Base-by-base conservation (phyloP, 2,329 filamentous ascomycete species). In the Colletotrichum endophyticum region DNA sequence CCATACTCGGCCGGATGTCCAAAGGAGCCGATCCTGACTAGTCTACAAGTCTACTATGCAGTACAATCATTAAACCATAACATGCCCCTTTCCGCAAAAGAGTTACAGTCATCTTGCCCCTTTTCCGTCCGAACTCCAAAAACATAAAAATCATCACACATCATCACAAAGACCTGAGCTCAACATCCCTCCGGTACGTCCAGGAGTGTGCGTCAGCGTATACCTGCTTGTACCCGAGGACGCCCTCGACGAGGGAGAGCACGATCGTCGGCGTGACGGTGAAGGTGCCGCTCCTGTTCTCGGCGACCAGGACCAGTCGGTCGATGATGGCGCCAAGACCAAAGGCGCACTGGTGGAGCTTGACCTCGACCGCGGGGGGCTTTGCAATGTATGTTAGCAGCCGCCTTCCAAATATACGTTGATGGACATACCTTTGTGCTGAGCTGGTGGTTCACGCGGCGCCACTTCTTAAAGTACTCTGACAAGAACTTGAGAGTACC, bases 401-500 rank as follows among this genome's bases (percentile, higher is more conserved):
- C 13, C 7, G 22, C n/a, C n/a, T 12, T 19, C 12, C 34, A 30
- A 22, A 57, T 36, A 36, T 36, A 36, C 15, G 34, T 36, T 59
- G 15, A 62, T 11, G 28, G 3, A 36, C 12, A 28, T 39, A 86
- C 85, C 76, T 82, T 84, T 36, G 82, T 80, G 13, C 79, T 81
- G 30, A 85, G 80, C 9, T 84, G 82, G 63, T 86, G 83, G 70
- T 90, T 89, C 11, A 84, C 81, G 56, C 85, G 84, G 62, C 85
- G 87, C 88, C 88, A 90, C 44, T 85, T 85, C 80, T 85, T 85
- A 3, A 90, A 79, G 73, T 90, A 91, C 2, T 86, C 84, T 5
- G 84, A 82, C 8, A 91, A 78, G 19, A 89, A 80, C 69, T 87
- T 82, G 32, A 90, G 79, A 0, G 86, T 88, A 6, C 85, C 84